Conservation (phyloP, 1,284 basidiomycete genomes). For the Marasmius tenuissimus region DNA sequence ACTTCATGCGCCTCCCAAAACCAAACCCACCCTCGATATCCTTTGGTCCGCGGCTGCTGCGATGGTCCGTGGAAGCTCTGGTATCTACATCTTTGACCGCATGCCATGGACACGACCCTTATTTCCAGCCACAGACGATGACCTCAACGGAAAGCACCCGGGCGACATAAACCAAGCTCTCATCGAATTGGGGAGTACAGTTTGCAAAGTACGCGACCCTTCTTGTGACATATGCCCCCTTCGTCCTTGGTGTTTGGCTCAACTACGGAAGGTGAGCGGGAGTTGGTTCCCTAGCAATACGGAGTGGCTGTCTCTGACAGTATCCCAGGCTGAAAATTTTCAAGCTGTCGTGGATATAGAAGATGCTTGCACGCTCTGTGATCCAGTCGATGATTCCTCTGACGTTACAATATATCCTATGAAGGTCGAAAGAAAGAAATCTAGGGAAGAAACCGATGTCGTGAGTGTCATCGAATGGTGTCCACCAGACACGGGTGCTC, state of each 20-base stretch:
- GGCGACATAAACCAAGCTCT: conserved; percentile 90
- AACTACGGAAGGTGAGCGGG: conserved; percentile 5
- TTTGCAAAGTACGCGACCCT: conserved; percentile 85
- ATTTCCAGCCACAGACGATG: background rate
- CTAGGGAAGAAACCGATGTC: conserved; percentile 81
- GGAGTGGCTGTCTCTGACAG: conserved; percentile 6
- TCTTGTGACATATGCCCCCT: conserved; percentile 76
- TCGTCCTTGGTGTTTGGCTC: conserved; percentile 55
- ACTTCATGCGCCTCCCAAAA: conserved; percentile 78
- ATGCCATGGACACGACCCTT: background rate
- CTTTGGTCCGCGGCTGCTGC: conserved; percentile 80
- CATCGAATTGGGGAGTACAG: conserved; percentile 86
- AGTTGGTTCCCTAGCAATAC: background rate
- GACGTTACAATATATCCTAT: conserved; percentile 82
- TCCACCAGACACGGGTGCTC: conserved; percentile 17
- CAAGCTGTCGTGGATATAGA: conserved; percentile 59
- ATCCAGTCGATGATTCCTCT: conserved; percentile 48
- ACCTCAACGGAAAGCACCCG: conserved; percentile 39
- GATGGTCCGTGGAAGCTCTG: conserved; percentile 50
- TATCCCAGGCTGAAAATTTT: background rate
- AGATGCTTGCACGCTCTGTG: conserved; percentile 74
- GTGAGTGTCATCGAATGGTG: conserved; percentile 87
- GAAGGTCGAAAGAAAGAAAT: conserved; percentile 82
- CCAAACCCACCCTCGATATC: conserved; percentile 73
- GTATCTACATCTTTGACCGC: background rate